Base-by-base conservation (phyloP, 2,329 filamentous ascomycete species). In the Diplocarpon rosae region DNA sequence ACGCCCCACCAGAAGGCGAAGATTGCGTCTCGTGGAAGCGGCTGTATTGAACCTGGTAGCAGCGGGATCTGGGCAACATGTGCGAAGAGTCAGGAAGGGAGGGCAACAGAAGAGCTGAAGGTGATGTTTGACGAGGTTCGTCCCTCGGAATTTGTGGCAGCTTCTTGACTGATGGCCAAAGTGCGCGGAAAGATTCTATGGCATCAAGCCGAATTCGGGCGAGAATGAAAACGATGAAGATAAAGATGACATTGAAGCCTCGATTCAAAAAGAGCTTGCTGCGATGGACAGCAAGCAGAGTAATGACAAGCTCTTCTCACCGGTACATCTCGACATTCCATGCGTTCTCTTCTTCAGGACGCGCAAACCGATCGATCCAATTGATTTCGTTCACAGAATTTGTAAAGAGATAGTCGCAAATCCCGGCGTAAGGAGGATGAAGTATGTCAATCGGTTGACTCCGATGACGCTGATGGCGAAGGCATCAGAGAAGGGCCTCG, bases 61-160 rank as follows among this genome's bases (percentile, higher is more conserved):
- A 68, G 72, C 42, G 85, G 85, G 5, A 78, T 90, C 47, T 90
- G 83, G 83, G 80, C 81, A 24, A 88, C 84, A 0, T 89, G 83
- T 60, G 77, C 81, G 41, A 75, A 81, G 59, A 76, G 76, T 52
- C 81, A 83, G 66, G 83, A 85, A 63, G 70, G 69, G 34, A 82
- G 79, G 62, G 82, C 83, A 12, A 72, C 83, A 2, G 68, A 71
- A 39, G 85, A 90, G 60, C 70, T 88, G 50, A 70, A 69, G 46
- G 65, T 73, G 47, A 65, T 88, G 16, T 83, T 86, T 56, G 71
- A 80, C 35, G 72, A 83, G 66, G 80, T 84, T 63, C 49, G 68
- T 59, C 12, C 29, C 11, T 30, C 13, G 12, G 20, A 14, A 12
- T 9, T 33, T 16, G 13, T n/a, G 6, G 20, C 20, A 28, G 16